phyloP scores from a whole-genome alignment of 257 asterid genomes.

The Gardenia jasminoides region DNA sequence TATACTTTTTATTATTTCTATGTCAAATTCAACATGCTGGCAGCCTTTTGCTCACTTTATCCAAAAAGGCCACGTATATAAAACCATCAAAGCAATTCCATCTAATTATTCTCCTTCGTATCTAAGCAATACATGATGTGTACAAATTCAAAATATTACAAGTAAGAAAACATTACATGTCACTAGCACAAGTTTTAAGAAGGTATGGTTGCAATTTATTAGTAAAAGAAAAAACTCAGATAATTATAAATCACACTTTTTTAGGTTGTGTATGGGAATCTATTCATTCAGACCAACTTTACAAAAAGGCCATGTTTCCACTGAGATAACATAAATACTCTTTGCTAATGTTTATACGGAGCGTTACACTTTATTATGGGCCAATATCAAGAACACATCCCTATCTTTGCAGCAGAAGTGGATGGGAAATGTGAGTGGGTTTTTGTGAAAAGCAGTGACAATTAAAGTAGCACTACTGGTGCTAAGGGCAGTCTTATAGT shows the following conservation, averaged over 20 bases:
- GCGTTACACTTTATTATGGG: constrained; percentile 25
- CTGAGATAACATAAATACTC: constrained; percentile 13
- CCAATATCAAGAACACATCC: constrained; percentile 19
- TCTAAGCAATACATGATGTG: not conserved
- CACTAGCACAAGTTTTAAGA: constrained; percentile 14
- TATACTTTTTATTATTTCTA: not conserved
- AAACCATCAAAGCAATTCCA: not conserved
- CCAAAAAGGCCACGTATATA: not conserved
- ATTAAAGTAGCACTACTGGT: not conserved
- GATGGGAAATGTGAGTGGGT: constrained; percentile 26
- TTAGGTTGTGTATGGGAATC: constrained; percentile 25
- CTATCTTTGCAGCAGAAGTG: constrained; percentile 11
- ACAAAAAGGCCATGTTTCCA: constrained; percentile 22
- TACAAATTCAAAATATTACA: not conserved
- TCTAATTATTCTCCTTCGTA: not conserved
- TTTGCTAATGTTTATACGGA: constrained; percentile 3
- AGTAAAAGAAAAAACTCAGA: not conserved
- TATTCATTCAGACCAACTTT: constrained; percentile 25
- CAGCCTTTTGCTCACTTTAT: constrained; percentile 10
- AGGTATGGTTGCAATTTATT: not conserved
- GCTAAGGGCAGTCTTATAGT: constrained; percentile 11
- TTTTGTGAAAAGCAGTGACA: constrained; percentile 27
- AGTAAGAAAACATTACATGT: not conserved
- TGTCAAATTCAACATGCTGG: not conserved
- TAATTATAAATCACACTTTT: constrained; percentile 1